Evolutionary conservation across 352 stramenopile species (phyloP), one percentile per base, ranked within the genome.

Genomic region (Phytophthora vignae): DNA sequence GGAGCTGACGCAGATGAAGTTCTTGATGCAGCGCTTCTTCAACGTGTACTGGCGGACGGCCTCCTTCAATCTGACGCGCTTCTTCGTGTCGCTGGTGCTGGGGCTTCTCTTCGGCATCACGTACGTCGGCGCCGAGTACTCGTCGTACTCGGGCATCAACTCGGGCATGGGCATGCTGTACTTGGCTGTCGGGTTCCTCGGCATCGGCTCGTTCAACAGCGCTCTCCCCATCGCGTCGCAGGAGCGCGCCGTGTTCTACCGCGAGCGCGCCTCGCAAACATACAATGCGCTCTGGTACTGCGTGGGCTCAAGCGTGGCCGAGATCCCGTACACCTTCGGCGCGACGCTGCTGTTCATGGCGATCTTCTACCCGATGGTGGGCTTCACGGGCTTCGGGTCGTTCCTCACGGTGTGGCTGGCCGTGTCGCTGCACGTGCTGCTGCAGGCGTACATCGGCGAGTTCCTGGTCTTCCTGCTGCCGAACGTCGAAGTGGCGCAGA

Each of bases 11-110:
- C 60, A 84, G 66, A 19, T 82, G 14, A 65, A 75, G 75, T 67
- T 80, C 57, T 22, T 95, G 19, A 74, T 89, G 29, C 62, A 81
- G 42, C 77, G 85, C 31, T 85, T 88, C 31, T 80, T 82, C 46
- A 82, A 64, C 61, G 82, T 90, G 53, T 97, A 97, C 68, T 97
- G 85, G 85, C 80, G 92, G n/a, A 91, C 81, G 9, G 48, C 60
- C 1, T 70, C 67, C 19, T 74, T 57, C 55, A 74, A 74, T 21
- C 58, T 74, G 22, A 69, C 83, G 11, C 80, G 90, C 1, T 67
- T 95, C 2, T 71, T 91, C 19, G 73, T 96, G 14, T 86, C 72
- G 44, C 50, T 82, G 22, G 38, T 92, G 10, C 82, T 97, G 55
- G 88, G 83, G 8, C 67, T 93, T 4, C 71, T 98, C 42, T 90